Conservation (phyloP, 257 asterid genomes). For the Verbascum thapsus region DNA sequence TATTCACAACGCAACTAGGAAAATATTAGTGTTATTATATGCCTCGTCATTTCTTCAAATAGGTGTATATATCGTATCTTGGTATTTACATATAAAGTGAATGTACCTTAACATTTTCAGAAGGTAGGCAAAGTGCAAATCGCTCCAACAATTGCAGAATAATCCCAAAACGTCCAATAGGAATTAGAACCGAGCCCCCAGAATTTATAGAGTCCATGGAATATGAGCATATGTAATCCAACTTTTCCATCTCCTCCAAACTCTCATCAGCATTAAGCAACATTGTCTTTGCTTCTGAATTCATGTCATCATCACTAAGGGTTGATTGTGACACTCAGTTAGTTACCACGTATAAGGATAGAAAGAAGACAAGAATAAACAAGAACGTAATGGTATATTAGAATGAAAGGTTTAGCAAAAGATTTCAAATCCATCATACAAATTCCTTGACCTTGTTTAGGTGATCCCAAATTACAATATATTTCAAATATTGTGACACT, state of each 20-base stretch:
- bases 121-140: conserved; percentile 49
- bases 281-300: conserved; percentile 34
- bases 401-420: no score
- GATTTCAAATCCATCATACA: no score
- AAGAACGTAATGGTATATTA: neutral
- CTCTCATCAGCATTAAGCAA: conserved; percentile 41
- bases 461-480: no score
- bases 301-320: conserved; percentile 41
- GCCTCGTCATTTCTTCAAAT: conserved; percentile 12
- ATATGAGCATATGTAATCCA: conserved; percentile 72
- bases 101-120: conserved; percentile 63
- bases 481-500: no score
- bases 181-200: conserved; percentile 84
- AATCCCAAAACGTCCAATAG: conserved; percentile 71
- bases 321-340: conserved; percentile 26
- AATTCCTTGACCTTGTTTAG: no score
- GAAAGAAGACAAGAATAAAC: conserved; percentile 19
- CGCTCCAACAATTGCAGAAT: conserved; percentile 80
- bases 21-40: neutral
- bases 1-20: conserved; percentile 16
- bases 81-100: neutral
- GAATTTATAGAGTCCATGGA: conserved; percentile 59
- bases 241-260: conserved; percentile 69
- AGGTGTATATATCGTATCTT: neutral
- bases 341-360: conserved; percentile 22